Base-by-base conservation (phyloP, 2,329 filamentous ascomycete genomes). In the Amesomyces nigricolor region DNA sequence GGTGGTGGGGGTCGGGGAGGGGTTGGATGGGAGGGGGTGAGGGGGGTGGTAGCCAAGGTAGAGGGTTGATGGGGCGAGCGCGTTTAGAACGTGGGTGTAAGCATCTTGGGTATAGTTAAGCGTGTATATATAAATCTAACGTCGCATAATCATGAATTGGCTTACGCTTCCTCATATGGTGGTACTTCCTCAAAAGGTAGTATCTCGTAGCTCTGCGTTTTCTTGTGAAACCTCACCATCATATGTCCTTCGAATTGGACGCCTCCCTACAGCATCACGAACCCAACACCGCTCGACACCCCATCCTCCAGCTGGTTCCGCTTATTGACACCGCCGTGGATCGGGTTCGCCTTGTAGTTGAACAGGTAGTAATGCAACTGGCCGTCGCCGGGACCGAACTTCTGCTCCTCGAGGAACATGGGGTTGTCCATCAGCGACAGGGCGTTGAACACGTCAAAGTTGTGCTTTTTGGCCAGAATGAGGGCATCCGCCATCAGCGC, bases 281-380 rank as follows among this genome's bases (percentile, higher is more conserved):
- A 82, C 39, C 94, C 94, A 57, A 99, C 85, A 1, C 94, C 92
- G 64, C 91, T 94, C 68, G 91, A 82, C 60, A 82, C 80, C 55
- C 85, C 84, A 63, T 86, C 82, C 68, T 96, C 91, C 39, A 92
- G 77, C 64, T 83, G 75, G 68, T 95, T 95, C 66, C 80, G 83
- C 65, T 80, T 79, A 70, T 96, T 85, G 43, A 97, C 85, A 19
- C 94, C 94, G 47, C 94, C 91, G 0, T 83, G 76, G 65, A 99
- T 87, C n/a, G 86, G 84, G 58, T 88, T 85, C 11, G 90, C 89
- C 55, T 90, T 85, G 77, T 96, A 99, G 74, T 99, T 99, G 80
- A 95, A 99, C 32, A 99, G 78, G 72, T 99, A 99, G 74, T 91
- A 99, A 72, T 99, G 91, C 64, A 99, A 78, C 70, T 94, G 90